phyloP scores from a whole-genome alignment of 306 rosid genomes.

The Hippophae rhamnoides region DNA sequence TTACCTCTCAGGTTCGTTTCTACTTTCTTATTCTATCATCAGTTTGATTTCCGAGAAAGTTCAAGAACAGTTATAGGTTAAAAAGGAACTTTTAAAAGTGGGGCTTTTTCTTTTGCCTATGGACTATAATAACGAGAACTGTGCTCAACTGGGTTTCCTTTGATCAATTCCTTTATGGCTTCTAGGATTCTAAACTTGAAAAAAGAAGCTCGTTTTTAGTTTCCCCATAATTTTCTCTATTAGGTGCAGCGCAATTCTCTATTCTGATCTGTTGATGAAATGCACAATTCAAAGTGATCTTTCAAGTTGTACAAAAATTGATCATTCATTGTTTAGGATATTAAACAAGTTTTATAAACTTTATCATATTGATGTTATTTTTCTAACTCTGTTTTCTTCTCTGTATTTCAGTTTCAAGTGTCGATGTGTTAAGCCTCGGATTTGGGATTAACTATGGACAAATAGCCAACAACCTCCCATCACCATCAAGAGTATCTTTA shows the following conservation, averaged over 20 bases:
- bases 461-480: conserved; percentile 68
- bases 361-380: background rate
- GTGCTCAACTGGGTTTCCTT: too few relatives aligned
- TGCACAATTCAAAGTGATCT: too few relatives aligned
- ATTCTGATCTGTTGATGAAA: too few relatives aligned
- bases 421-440: conserved; percentile 34
- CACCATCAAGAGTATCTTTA: conserved; percentile 41
- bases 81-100: background rate
- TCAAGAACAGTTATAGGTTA: background rate
- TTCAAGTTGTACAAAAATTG: background rate
- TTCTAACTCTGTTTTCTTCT: background rate
- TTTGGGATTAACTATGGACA: conserved; percentile 88
- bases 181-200: too few relatives aligned
- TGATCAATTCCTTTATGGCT: too few relatives aligned
- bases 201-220: too few relatives aligned
- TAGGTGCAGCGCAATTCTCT: too few relatives aligned
- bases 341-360: background rate
- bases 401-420: conserved; percentile 30
- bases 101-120: too few relatives aligned
- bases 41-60: conserved; percentile 19
- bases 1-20: conserved; percentile 39
- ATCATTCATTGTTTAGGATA: background rate
- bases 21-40: conserved; percentile 11
- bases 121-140: too few relatives aligned
- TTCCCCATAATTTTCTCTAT: too few relatives aligned